Percentiles rank a stretch among this genome's conserved stretches.
These are phyloP conservation scores for Tanacetum coccineum DNA, from an alignment of 129 eudicot genomes.

Conservation along the genomic window DNA sequence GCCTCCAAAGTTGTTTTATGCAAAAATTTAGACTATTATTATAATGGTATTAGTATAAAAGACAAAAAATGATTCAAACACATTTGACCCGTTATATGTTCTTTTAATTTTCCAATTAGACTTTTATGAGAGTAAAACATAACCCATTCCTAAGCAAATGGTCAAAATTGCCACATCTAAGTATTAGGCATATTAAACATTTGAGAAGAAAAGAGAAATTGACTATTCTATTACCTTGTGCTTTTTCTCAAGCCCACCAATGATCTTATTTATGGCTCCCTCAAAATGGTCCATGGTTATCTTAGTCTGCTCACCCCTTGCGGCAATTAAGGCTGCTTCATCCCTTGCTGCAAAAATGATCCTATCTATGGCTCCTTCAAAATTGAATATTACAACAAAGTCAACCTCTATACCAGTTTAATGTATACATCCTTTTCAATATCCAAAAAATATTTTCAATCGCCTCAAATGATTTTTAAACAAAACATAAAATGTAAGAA, in stretches of 20 bases:
- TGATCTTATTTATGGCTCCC: constrained; percentile 79
- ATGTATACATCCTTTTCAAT: too few species aligned
- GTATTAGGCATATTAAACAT: background rate
- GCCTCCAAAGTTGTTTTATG: too few species aligned
- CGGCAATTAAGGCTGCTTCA: constrained; percentile 94
- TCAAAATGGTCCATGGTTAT: constrained; percentile 82
- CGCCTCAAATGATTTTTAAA: too few species aligned
- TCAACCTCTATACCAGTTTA: too few species aligned
- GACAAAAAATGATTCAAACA: background rate
- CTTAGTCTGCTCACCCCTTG: constrained; percentile 50
- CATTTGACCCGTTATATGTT: background rate
- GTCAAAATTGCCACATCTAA: background rate
- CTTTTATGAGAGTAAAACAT: background rate
- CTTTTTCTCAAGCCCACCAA: constrained; percentile 54
- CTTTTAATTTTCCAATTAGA: background rate
- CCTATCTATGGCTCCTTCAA: too few species aligned
- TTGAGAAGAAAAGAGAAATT: background rate
- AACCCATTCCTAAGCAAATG: background rate
- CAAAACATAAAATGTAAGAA: too few species aligned
- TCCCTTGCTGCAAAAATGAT: too few species aligned
- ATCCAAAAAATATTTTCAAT: too few species aligned
- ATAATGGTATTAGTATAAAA: too few species aligned
- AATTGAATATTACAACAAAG: too few species aligned
- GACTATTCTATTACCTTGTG: constrained; percentile 40
- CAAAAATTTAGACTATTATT: too few species aligned